Conservation (phyloP, 1,284 basidiomycete species). For the Xerocomus nothofagi region DNA sequence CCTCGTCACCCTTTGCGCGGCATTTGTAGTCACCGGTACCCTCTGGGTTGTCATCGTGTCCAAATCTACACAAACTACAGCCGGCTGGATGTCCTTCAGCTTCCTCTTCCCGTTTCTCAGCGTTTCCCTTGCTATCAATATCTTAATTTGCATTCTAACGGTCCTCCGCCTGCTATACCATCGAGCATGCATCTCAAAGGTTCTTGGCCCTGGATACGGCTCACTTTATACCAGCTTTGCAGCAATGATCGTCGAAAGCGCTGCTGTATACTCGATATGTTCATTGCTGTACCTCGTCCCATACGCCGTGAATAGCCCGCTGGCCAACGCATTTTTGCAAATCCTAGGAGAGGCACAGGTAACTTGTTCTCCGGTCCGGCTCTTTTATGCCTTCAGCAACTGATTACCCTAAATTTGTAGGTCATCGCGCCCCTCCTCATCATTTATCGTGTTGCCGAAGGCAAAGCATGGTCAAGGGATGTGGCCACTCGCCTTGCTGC, state of each 20-base stretch:
- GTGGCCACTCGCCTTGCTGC: constrained; percentile 9
- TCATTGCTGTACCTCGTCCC: constrained; percentile 33
- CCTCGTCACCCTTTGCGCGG: background rate
- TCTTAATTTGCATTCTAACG: constrained; percentile 30
- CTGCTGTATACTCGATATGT: constrained; percentile 30
- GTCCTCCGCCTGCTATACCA: constrained; percentile 34
- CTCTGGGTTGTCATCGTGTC: constrained; percentile 32
- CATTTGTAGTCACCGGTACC: constrained; percentile 27
- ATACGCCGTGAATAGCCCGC: constrained; percentile 21
- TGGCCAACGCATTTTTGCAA: constrained; percentile 34
- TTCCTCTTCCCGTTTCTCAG: constrained; percentile 34
- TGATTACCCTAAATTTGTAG: constrained; percentile 16
- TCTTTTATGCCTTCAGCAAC: background rate
- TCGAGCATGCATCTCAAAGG: constrained; percentile 29
- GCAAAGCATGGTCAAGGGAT: constrained; percentile 32
- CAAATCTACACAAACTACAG: constrained; percentile 14
- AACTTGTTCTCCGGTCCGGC: background rate
- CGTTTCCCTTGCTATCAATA: constrained; percentile 35
- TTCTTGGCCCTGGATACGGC: constrained; percentile 31
- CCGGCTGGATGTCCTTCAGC: constrained; percentile 33
- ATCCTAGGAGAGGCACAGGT: constrained; percentile 34
- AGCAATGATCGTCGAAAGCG: constrained; percentile 33
- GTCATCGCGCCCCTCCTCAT: constrained; percentile 34
- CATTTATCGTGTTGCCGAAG: constrained; percentile 35
- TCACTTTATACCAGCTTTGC: constrained; percentile 30